Base-by-base conservation (phyloP, 345 rosid genomes). In the Syzygium oleosum region DNA sequence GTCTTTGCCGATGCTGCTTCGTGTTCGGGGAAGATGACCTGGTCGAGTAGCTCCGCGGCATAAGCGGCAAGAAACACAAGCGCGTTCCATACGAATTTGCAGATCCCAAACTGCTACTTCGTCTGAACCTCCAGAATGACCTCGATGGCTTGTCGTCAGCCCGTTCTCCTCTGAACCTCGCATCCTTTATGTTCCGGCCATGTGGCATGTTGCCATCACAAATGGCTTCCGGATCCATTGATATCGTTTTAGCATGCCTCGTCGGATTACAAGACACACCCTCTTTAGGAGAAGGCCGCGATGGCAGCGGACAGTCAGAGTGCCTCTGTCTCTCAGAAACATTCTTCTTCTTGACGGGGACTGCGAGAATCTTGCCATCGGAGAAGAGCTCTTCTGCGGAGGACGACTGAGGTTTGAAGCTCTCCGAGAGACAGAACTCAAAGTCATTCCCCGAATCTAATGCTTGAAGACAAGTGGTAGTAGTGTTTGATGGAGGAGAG, bases 361-460 rank as follows among this genome's bases (percentile, higher is more conserved):
- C 80, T 2, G 89, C 54, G 38, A 89, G 87, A 51, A 89, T 84
- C 68, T 73, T 89, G 34, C 90, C 90, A 27, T 68, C 87, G 51
- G 84, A 86, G 88, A 89, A 89, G 65, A 89, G 78, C 73, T 89
- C 88, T 23, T 89, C 90, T 12, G 90, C 90, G 12, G 84, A 52
- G 51, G 83, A 86, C 21, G 88, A 84, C 85, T 86, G 84, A 23
- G 52, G 51, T 16, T 84, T 84, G 15, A 61, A 27, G 41, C 84
- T 68, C 46, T 79, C 65, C n/a, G 27, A 38, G 34, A 87, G 83
- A 43, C 56, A 27, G 52, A 88, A 88, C 22, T 86, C 90, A 7
- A 88, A 88, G 59, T 85, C 90, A 10, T 77, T 58, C 63, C 86
- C 14, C 34, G 86, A 85, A 84, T 68, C 52, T 78, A 54, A 49